These are phyloP conservation scores for Cladophialophora yegresii DNA, from an alignment of 2,329 filamentous ascomycete genomes.

Conservation along the genomic window DNA sequence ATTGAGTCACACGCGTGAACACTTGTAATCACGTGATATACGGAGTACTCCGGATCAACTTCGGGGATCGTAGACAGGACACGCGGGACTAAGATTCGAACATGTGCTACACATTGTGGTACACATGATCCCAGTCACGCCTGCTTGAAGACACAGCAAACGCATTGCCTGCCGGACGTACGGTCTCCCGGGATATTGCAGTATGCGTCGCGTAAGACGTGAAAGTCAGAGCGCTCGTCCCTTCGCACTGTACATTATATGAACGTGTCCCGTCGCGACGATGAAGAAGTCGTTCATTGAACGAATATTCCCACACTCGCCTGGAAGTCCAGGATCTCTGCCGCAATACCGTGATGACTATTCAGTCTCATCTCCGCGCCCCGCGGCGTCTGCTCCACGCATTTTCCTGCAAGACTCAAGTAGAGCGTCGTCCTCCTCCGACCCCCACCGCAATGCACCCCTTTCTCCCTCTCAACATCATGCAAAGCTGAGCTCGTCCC, in stretches of 20 bases:
- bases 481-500: slow-evolving; percentile 24
- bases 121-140: slow-evolving; percentile 15
- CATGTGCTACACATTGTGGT: not conserved
- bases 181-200: not conserved
- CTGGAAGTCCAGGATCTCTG: slow-evolving; percentile 13
- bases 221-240: not conserved
- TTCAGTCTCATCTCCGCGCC: slow-evolving; percentile 7
- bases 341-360: slow-evolving; percentile 29
- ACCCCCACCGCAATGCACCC: not conserved
- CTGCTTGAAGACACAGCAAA: not conserved
- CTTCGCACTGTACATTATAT: not conserved
- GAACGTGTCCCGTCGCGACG: not conserved
- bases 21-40: not conserved
- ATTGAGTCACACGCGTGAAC: too few species aligned
- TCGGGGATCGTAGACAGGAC: not conserved
- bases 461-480: slow-evolving; percentile 7
- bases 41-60: slow-evolving; percentile 5
- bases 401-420: slow-evolving; percentile 27
- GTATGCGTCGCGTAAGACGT: not conserved
- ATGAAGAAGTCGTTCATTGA: slow-evolving; percentile 38
- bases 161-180: slow-evolving; percentile 6
- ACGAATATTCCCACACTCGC: slow-evolving; percentile 33
- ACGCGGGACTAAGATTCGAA: too few species aligned
- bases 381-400: slow-evolving; percentile 17
- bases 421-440: slow-evolving; percentile 6